phyloP scores from a whole-genome alignment of 2,329 filamentous ascomycete species.

The Fusarium verticillioides region DNA sequence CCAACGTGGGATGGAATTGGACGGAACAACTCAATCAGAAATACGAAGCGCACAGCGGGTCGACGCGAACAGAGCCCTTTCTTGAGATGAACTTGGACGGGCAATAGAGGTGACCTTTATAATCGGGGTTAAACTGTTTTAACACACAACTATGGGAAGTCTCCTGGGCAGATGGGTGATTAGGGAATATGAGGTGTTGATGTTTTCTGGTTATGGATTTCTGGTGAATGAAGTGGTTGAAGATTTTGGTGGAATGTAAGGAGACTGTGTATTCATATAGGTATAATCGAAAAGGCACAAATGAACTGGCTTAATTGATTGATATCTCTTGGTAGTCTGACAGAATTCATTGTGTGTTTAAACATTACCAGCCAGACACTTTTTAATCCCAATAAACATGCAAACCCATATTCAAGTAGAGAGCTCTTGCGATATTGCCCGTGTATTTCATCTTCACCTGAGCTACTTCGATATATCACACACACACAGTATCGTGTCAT shows the following conservation, averaged over 20 bases:
- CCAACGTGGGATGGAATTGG: neutral
- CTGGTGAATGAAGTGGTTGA: slow-evolving; percentile 2
- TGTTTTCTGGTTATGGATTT: slow-evolving; percentile 21
- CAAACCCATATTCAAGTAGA: neutral
- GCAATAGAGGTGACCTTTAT: slow-evolving; percentile 8
- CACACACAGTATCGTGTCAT: neutral
- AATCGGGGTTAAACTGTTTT: neutral
- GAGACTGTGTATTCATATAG: slow-evolving; percentile 23
- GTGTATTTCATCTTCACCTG: neutral
- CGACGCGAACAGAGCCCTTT: neutral
- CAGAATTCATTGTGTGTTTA: neutral
- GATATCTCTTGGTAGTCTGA: neutral
- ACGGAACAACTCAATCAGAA: neutral
- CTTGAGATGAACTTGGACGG: slow-evolving; percentile 3
- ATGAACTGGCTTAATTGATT: neutral
- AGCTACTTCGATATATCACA: neutral
- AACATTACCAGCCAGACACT: too few relatives aligned
- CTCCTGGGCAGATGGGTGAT: neutral
- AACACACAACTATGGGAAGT: neutral
- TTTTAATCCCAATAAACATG: neutral
- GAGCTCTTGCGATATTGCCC: neutral
- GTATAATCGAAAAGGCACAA: neutral
- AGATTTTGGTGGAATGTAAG: neutral
- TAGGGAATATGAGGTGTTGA: slow-evolving; percentile 3
- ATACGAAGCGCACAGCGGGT: neutral